Conservation (phyloP, 306 rosid genomes). For the Prinsepia uniflora region DNA sequence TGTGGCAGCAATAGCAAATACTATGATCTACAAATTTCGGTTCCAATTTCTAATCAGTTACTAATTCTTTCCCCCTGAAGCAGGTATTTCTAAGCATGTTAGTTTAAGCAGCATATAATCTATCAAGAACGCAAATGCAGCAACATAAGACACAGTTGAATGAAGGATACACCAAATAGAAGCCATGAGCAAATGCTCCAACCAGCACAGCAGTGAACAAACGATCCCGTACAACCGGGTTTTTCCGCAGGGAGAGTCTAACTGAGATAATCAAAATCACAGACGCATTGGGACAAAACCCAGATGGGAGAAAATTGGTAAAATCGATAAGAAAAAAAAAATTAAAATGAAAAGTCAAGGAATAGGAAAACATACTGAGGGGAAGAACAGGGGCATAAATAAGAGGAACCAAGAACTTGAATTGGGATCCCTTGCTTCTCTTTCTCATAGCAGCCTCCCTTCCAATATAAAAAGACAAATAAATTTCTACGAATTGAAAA, state of each 20-base stretch:
- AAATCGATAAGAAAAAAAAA: not conserved
- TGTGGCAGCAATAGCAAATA: not conserved
- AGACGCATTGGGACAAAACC: not conserved
- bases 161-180: constrained; percentile 92
- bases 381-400: constrained; percentile 91
- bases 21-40: not conserved
- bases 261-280: constrained; percentile 48
- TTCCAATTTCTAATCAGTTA: not conserved
- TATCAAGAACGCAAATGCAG: not conserved
- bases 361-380: constrained; percentile 49
- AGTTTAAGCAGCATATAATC: not conserved
- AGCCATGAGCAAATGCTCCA: constrained; percentile 85
- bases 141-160: not conserved
- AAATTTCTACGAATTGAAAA: not conserved
- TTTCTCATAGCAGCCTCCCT: constrained; percentile 58
- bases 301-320: not conserved
- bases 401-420: constrained; percentile 83
- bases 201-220: constrained; percentile 68
- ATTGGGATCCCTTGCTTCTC: constrained; percentile 54
- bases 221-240: constrained; percentile 88
- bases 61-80: not conserved
- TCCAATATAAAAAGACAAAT: not conserved
- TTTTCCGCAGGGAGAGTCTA: constrained; percentile 67
- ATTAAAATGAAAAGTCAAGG: not conserved
- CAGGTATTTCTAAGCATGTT: not conserved